phyloP scores from a whole-genome alignment of 805 yeast species.

The Candida pini region DNA sequence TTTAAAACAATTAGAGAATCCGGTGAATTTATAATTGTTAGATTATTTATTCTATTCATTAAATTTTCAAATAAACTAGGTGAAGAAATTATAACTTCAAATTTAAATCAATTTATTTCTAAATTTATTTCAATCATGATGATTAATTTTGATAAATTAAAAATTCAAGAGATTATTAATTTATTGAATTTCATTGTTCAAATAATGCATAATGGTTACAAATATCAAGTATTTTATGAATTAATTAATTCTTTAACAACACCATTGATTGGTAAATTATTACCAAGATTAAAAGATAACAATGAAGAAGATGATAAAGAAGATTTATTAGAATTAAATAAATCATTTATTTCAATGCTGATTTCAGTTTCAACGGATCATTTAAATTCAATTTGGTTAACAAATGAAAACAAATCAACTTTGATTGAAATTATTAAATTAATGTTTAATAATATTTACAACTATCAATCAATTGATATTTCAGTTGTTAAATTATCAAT shows the following conservation, averaged over 20 bases:
- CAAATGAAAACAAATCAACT: conserved; percentile 50
- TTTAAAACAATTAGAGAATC: conserved; percentile 76
- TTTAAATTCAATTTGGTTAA: conserved; percentile 68
- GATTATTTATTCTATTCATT: conserved; percentile 74
- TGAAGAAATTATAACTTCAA: too few species aligned
- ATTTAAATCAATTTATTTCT: conserved; percentile 41
- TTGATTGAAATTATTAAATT: conserved; percentile 59
- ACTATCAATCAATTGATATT: conserved; percentile 48
- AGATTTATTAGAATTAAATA: conserved; percentile 62
- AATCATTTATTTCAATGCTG: conserved; percentile 63
- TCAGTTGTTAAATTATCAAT: conserved; percentile 64
- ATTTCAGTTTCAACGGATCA: conserved; percentile 71
- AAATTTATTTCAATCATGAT: conserved; percentile 67
- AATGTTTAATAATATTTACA: conserved; percentile 60
- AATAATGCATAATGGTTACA: conserved; percentile 70
- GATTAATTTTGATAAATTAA: conserved; percentile 50
- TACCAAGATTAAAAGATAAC: conserved; percentile 29
- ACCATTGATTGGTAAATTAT: conserved; percentile 67
- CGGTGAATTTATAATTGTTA: conserved; percentile 78
- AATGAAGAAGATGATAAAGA: conserved; percentile 34
- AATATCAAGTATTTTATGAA: conserved; percentile 62
- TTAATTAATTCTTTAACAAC: conserved; percentile 66
- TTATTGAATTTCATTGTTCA: conserved; percentile 86
- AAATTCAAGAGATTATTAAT: conserved; percentile 64
- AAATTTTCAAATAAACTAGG: too few species aligned